phyloP scores from a whole-genome alignment of 345 rosid species.

The Cochlearia excelsa region DNA sequence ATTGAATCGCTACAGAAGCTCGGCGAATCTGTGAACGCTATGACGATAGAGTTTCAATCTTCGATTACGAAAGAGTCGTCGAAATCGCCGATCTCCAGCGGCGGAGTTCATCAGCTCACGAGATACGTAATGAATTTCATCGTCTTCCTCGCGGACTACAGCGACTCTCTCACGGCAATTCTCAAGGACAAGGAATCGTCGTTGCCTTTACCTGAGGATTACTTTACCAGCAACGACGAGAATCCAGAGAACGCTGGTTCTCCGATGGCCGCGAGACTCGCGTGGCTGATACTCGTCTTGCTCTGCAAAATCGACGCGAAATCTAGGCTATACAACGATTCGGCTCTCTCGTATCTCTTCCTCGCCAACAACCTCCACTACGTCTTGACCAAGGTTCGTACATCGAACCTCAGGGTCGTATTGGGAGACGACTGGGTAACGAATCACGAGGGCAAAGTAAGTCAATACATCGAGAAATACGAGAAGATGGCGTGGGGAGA shows the following conservation, averaged over 20 bases:
- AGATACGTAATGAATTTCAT: slow-evolving; percentile 53
- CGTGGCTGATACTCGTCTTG: slow-evolving; percentile 68
- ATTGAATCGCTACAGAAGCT: slow-evolving; percentile 48
- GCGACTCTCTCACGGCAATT: slow-evolving; percentile 44
- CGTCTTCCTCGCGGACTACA: slow-evolving; percentile 59
- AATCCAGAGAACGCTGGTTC: slow-evolving; percentile 22
- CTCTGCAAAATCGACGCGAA: slow-evolving; percentile 77
- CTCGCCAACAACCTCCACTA: slow-evolving; percentile 77
- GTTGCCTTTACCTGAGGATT: slow-evolving; percentile 46
- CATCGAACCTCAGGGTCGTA: slow-evolving; percentile 46
- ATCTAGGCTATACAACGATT: slow-evolving; percentile 55
- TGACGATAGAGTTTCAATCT: slow-evolving; percentile 52
- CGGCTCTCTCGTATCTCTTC: slow-evolving; percentile 63
- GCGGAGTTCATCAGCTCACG: slow-evolving; percentile 59
- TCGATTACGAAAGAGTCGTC: slow-evolving; percentile 53
- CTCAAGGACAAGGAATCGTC: slow-evolving; percentile 47
- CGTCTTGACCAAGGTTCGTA: slow-evolving; percentile 58
- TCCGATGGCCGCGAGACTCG: slow-evolving; percentile 43
- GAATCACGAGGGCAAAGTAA: slow-evolving; percentile 53
- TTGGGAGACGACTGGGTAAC: slow-evolving; percentile 65
- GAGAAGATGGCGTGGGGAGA: slow-evolving; percentile 68
- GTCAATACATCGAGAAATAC: slow-evolving; percentile 56
- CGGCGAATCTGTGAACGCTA: slow-evolving; percentile 40
- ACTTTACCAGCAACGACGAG: slow-evolving; percentile 21
- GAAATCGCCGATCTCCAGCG: slow-evolving; percentile 41